phyloP scores from a whole-genome alignment of 73 alveolate genomes.

The Uronychia binucleata region DNA sequence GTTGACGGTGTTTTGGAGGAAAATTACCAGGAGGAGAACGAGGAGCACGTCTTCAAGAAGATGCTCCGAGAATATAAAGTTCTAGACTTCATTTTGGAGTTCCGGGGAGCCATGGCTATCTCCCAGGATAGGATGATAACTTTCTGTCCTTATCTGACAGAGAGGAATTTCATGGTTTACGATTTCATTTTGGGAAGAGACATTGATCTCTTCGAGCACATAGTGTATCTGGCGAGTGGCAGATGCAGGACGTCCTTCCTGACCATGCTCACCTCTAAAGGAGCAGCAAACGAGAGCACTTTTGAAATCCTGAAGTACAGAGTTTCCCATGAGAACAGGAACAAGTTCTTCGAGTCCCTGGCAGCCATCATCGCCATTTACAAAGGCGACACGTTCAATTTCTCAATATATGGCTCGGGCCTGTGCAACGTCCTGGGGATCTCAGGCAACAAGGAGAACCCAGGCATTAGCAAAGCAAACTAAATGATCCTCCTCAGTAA shows the following conservation, averaged over 20 bases:
- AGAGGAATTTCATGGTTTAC: not conserved
- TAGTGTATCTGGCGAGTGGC: not conserved
- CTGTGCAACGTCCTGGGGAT: not conserved
- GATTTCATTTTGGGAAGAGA: not conserved
- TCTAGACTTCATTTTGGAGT: not conserved
- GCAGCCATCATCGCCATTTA: not conserved
- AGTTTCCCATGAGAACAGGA: not conserved
- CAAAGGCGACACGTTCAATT: not conserved
- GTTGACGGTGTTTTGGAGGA: too few species aligned
- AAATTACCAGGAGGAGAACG: not conserved
- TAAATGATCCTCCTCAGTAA: not conserved
- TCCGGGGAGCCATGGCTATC: not conserved
- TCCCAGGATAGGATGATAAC: not conserved
- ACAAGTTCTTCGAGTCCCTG: not conserved
- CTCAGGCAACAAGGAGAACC: not conserved
- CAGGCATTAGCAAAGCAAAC: not conserved
- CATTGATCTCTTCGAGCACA: conserved; percentile 4
- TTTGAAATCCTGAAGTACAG: not conserved
- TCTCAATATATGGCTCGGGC: not conserved
- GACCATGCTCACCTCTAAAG: not conserved
- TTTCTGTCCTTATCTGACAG: not conserved
- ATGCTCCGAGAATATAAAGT: not conserved
- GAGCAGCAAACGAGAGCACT: not conserved
- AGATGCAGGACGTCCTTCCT: not conserved
- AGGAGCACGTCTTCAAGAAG: not conserved